phyloP scores from a whole-genome alignment of 495 filamentous ascomycete species.

The Aspergillus avenaceus region DNA sequence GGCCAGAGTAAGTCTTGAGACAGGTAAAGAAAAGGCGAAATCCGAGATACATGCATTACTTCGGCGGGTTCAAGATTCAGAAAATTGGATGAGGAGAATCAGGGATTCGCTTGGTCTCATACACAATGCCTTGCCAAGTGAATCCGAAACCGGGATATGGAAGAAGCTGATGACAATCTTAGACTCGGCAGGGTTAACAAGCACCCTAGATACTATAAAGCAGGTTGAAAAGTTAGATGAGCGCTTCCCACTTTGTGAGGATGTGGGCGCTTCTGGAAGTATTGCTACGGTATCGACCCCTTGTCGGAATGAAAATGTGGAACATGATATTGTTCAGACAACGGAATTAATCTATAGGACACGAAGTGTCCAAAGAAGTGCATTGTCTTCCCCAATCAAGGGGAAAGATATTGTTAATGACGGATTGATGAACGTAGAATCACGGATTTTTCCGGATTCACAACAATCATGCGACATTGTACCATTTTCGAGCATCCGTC shows the following conservation, averaged over 20 bases:
- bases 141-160: slow-evolving; percentile 15
- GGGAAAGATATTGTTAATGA: background rate
- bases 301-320: background rate
- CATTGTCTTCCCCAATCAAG: background rate
- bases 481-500: slow-evolving; percentile 23
- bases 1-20: slow-evolving; percentile 15
- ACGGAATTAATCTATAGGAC: slow-evolving; percentile 16
- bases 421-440: background rate
- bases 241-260: background rate
- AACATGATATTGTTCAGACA: slow-evolving; percentile 7
- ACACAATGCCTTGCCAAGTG: slow-evolving; percentile 4
- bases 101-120: slow-evolving; percentile 14
- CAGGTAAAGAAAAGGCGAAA: slow-evolving; percentile 18
- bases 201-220: background rate
- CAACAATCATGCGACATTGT: slow-evolving; percentile 15
- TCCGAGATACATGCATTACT: slow-evolving; percentile 21
- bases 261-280: background rate
- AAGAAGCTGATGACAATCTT: slow-evolving; percentile 16
- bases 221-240: background rate
- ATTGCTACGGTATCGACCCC: background rate
- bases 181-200: slow-evolving; percentile 3
- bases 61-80: slow-evolving; percentile 25
- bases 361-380: slow-evolving; percentile 7
- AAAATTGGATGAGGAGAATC: slow-evolving; percentile 19
- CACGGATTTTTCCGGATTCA: slow-evolving; percentile 1